Evolutionary conservation across 441 rosid genomes (phyloP).

Genomic region (Adansonia rubrostipa): DNA sequence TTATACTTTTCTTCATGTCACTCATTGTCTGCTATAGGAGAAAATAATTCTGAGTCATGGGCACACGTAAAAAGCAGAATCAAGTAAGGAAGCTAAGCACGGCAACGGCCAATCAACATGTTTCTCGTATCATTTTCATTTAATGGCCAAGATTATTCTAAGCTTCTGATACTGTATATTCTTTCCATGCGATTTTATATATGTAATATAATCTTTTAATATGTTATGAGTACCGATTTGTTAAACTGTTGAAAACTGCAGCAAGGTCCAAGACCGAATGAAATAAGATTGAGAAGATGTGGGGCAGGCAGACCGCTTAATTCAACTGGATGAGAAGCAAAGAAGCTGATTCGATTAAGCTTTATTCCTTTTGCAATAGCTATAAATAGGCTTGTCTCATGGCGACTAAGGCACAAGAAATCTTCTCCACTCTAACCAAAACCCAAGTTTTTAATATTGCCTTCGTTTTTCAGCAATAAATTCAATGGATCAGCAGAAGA

Average conservation of each 20-base stretch:
- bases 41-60: conserved; percentile 25
- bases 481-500: conserved; percentile 20
- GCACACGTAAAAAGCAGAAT: not conserved
- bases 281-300: conserved; percentile 9
- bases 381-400: conserved; percentile 32
- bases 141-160: not conserved
- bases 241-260: not conserved
- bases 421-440: not conserved
- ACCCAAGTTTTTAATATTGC: not conserved
- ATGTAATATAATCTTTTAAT: too few species aligned
- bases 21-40: conserved; percentile 20
- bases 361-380: conserved; percentile 31
- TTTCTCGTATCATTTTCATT: conserved; percentile 4
- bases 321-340: conserved; percentile 45
- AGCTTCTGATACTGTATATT: conserved; percentile 21
- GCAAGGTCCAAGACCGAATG: not conserved
- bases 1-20: conserved; percentile 35
- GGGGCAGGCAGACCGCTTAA: conserved; percentile 9
- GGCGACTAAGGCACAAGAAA: conserved; percentile 28
- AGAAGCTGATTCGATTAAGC: conserved; percentile 43
- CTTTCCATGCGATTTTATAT: not conserved
- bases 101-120: not conserved
- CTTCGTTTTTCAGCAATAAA: not conserved
- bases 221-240: not conserved
- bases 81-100: not conserved